Evolutionary conservation across 257 asterid genomes (phyloP), one percentile per base, ranked within the genome.

Genomic region (Hygrophila difformis): DNA sequence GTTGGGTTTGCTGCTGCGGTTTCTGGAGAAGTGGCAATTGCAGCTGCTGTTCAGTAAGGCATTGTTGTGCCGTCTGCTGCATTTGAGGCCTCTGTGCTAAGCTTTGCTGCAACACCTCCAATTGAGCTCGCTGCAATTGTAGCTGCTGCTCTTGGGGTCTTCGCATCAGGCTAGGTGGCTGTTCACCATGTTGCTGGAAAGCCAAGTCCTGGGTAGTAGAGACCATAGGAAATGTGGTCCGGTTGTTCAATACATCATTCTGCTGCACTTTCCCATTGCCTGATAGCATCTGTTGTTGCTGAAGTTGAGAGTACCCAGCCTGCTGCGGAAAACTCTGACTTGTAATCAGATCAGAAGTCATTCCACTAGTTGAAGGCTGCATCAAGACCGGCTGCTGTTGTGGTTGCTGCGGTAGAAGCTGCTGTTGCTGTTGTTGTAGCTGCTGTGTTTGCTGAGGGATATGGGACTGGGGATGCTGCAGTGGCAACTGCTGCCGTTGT

Each of bases 21-120:
- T 85, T 77, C 57, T 81, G 95, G 40, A 88, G 83, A 58, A 74
- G 62, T 68, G 84, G 95, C 51, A 80, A 36, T 57, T 87, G 97
- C 55, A 81, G 56, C 47, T 87, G 94, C 59, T 81, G 94, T 45
- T 81, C 94, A 0, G 80, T 39, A 42, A 81, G 62, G 63, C 57
- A 68, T 44, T 73, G 86, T 35, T 71, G 93, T 13, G 81, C 35
- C 1, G 65, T 15, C 54, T 68, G 78, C 47, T 70, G 93, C 69
- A 59, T 56, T 44, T 63, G 71, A 13, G 78, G 76, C 66, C 76
- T 70, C 61, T 69, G 93, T 39, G 62, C 66, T 31, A 72, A 58
- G 62, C 56, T 78, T 44, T 76, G 89, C 53, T 70, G 88, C 67
- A 67, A 35, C 52, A 67, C 26, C 35, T 72, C 87, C 16, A 50